Percentiles rank a stretch among this genome's conserved stretches.
Conservation (phyloP, 768 basidiomycete species). For the Strobilomyces dryophilus region DNA sequence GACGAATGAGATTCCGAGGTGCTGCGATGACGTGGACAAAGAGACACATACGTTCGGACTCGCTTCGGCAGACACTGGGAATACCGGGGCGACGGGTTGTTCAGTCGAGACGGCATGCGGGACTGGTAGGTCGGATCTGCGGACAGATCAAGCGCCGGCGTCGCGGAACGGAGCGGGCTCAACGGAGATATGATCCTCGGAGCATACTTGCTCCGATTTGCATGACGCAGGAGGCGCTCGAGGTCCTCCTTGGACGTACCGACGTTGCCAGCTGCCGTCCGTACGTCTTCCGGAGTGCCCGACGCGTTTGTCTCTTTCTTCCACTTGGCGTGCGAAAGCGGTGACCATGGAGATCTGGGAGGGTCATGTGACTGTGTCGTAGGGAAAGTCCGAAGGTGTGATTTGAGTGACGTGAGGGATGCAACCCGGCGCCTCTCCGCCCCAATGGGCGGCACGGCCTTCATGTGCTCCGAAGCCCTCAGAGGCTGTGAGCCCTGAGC, state of each 20-base stretch:
- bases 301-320: neutral
- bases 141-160: slow-evolving; percentile 11
- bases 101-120: slow-evolving; percentile 22
- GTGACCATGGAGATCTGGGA: slow-evolving; percentile 7
- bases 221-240: slow-evolving; percentile 24
- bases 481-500: slow-evolving; percentile 27
- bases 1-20: slow-evolving; percentile 4
- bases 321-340: slow-evolving; percentile 8
- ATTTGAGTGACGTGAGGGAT: slow-evolving; percentile 13
- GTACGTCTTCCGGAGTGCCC: neutral
- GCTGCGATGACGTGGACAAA: neutral
- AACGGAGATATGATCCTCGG: slow-evolving; percentile 29
- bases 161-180: slow-evolving; percentile 26
- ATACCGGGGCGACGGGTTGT: slow-evolving; percentile 22
- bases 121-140: slow-evolving; percentile 12
- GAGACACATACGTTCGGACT: slow-evolving; percentile 25
- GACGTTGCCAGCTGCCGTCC: neutral
- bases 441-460: slow-evolving; percentile 25
- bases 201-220: slow-evolving; percentile 22
- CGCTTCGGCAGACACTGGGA: slow-evolving; percentile 12
- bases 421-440: slow-evolving; percentile 27
- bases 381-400: slow-evolving; percentile 3
- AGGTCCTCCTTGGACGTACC: slow-evolving; percentile 18
- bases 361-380: neutral
- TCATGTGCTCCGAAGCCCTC: slow-evolving; percentile 18